phyloP scores from a whole-genome alignment of 75 land plant genomes.

The Picea glauca region DNA sequence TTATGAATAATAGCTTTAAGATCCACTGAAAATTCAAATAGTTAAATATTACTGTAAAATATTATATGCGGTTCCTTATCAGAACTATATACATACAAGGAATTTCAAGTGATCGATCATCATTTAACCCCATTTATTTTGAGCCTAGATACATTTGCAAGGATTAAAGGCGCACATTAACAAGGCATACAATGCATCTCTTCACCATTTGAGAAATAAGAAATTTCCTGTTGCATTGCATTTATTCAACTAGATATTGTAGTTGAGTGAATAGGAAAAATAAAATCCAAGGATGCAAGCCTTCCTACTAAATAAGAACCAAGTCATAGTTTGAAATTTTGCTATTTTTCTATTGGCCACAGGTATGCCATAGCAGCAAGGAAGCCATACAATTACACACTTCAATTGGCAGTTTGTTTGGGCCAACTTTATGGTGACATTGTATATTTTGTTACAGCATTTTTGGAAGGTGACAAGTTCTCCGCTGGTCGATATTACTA shows the following conservation, averaged over 20 bases:
- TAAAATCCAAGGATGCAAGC: background rate
- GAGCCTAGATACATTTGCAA: background rate
- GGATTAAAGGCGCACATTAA: background rate
- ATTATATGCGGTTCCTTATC: conserved; percentile 30
- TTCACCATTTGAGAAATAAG: background rate
- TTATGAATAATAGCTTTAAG: background rate
- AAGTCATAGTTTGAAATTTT: background rate
- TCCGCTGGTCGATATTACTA: conserved; percentile 47
- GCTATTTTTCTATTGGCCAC: conserved; percentile 7
- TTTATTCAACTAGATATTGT: background rate
- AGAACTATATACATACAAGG: background rate
- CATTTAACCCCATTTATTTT: background rate
- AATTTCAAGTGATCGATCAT: background rate
- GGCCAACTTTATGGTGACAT: conserved; percentile 81
- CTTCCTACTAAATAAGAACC: background rate
- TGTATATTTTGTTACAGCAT: conserved; percentile 57
- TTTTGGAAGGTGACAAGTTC: conserved; percentile 68
- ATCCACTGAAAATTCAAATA: background rate
- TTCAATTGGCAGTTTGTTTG: conserved; percentile 64
- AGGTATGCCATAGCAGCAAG: conserved; percentile 79
- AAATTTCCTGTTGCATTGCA: background rate
- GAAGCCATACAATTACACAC: conserved; percentile 66
- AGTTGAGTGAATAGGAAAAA: background rate
- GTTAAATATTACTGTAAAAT: background rate
- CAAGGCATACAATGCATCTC: too few relatives aligned